phyloP scores from a whole-genome alignment of 139 green algal species.

The Coelastrella sp. region DNA sequence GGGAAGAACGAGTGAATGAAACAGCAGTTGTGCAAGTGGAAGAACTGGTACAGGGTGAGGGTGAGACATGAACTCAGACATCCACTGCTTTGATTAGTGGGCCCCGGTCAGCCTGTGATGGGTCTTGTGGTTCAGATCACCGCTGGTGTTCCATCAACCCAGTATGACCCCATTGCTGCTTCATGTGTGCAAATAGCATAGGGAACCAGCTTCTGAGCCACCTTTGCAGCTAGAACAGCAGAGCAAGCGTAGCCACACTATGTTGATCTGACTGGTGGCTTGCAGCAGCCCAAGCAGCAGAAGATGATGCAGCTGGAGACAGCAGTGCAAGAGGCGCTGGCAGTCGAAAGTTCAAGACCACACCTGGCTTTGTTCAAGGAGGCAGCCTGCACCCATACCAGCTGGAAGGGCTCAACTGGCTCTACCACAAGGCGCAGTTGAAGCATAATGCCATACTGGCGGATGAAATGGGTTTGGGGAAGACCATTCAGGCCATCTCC shows the following conservation, averaged over 20 bases:
- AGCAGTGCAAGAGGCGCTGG: neutral
- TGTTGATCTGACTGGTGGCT: no score
- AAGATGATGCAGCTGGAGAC: neutral
- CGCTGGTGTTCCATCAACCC: no score
- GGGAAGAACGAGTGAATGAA: neutral
- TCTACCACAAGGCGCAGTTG: conserved; percentile 65
- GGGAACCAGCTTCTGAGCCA: no score
- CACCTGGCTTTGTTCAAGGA: conserved; percentile 20
- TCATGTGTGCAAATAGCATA: no score
- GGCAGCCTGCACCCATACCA: conserved; percentile 74
- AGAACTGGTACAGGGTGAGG: neutral
- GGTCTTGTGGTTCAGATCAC: no score
- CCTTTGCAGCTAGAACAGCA: no score
- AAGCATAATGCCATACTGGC: conserved; percentile 81
- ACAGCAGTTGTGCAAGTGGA: neutral
- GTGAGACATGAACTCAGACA: no score
- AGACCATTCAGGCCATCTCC: conserved; percentile 80
- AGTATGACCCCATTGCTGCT: no score
- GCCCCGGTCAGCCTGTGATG: no score
- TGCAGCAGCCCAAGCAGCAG: neutral
- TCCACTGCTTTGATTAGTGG: no score
- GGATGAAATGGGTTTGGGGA: conserved; percentile 81
- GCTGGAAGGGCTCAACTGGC: conserved; percentile 88
- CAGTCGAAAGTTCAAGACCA: conserved; percentile 39
- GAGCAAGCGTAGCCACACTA: no score